Evolutionary conservation across 352 stramenopile genomes (phyloP).

Genomic region (Globisporangium canariense): DNA sequence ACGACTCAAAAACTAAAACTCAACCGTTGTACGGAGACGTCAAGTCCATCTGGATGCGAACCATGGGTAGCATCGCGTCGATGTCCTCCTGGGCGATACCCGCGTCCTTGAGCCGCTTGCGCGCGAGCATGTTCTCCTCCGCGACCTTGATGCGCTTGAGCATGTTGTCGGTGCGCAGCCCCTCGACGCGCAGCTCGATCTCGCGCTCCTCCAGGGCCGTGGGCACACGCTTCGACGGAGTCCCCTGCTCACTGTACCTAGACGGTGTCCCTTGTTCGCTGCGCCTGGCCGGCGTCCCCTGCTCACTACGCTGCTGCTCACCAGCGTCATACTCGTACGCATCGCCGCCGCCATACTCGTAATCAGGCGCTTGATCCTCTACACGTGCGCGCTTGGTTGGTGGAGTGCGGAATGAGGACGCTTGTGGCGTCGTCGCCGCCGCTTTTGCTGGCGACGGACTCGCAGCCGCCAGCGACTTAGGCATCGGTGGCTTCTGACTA

Average conservation of each 20-base stretch:
- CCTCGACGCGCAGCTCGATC: conserved; percentile 13
- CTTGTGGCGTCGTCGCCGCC: neutral
- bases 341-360: neutral
- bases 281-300: neutral
- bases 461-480: neutral
- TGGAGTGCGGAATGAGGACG: neutral
- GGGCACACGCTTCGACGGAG: neutral
- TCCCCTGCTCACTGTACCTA: neutral
- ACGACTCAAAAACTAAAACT: neutral
- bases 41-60: neutral
- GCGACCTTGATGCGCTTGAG: conserved; percentile 20
- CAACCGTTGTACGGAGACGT: neutral
- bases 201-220: conserved; percentile 7
- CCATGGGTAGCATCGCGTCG: conserved; percentile 15
- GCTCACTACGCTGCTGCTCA: neutral
- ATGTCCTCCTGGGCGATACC: conserved; percentile 18
- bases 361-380: neutral
- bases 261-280: neutral
- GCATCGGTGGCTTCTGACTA: neutral
- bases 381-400: neutral
- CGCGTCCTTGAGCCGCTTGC: conserved; percentile 42
- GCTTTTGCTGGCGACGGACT: neutral
- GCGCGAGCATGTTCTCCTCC: conserved; percentile 25
- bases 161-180: conserved; percentile 14
- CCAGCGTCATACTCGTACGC: neutral